A percentile compares a stretch with the other conserved stretches of the same genome.
phyloP scores from a whole-genome alignment of 805 yeast species.

The Suhomyces xylopsoci region DNA sequence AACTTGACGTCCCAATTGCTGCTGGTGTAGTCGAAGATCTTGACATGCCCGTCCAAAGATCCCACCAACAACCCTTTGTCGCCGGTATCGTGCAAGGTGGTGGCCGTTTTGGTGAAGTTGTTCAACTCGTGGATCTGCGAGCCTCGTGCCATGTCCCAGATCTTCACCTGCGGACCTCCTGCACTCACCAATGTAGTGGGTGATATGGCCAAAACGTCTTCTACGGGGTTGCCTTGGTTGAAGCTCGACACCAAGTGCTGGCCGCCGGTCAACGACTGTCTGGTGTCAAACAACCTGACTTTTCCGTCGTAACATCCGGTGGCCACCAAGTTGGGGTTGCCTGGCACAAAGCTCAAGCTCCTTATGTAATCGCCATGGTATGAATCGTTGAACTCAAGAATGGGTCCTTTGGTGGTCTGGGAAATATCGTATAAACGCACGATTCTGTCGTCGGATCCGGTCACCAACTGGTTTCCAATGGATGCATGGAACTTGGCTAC shows the following conservation, averaged over 20 bases:
- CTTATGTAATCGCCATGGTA: conserved; percentile 88
- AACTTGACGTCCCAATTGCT: conserved; percentile 83
- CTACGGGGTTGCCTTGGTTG: conserved; percentile 77
- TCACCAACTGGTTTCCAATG: conserved; percentile 66
- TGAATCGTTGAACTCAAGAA: conserved; percentile 53
- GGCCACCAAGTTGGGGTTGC: conserved; percentile 71
- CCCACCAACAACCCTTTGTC: conserved; percentile 87
- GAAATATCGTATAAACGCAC: conserved; percentile 87
- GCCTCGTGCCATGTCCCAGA: conserved; percentile 90
- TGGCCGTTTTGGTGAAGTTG: conserved; percentile 92
- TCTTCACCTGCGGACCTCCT: conserved; percentile 76
- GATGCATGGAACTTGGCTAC: conserved; percentile 90
- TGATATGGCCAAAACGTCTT: conserved; percentile 70
- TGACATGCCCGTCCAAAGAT: conserved; percentile 95
- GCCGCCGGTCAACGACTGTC: conserved; percentile 33
- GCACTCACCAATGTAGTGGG: conserved; percentile 77
- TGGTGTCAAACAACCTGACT: conserved; percentile 79
- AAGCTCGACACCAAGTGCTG: conserved; percentile 59
- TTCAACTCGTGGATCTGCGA: conserved; percentile 65
- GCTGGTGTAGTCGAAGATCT: conserved; percentile 78
- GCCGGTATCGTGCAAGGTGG: conserved; percentile 72
- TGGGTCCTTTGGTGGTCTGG: conserved; percentile 65
- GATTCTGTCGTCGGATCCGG: conserved; percentile 89
- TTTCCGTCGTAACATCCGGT: conserved; percentile 94
- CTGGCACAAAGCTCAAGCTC: conserved; percentile 72